These are phyloP conservation scores for Rhododendron vialii DNA, from an alignment of 148 eudicot species.

Conservation along the genomic window DNA sequence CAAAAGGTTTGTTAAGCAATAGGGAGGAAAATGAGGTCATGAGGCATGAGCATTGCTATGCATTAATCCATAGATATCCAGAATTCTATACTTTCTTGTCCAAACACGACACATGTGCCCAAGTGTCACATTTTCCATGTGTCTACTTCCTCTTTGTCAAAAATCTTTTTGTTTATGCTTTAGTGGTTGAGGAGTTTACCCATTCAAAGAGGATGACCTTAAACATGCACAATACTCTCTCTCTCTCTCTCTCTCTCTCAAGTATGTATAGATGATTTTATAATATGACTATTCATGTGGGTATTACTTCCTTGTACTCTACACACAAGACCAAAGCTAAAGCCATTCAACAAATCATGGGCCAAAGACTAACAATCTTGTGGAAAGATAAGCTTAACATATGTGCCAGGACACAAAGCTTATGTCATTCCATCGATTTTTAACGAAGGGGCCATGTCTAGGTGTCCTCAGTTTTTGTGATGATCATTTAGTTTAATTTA, in stretches of 20 bases:
- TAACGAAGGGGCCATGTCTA: conserved; percentile 11
- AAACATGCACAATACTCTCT: background rate
- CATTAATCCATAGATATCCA: background rate
- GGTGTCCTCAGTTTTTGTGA: conserved; percentile 11
- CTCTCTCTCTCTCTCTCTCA: no score
- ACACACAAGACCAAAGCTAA: conserved; percentile 11
- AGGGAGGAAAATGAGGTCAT: background rate
- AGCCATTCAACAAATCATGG: conserved; percentile 14
- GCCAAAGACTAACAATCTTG: conserved; percentile 7
- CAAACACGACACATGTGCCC: conserved; percentile 13
- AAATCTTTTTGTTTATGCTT: background rate
- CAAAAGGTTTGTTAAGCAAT: no score
- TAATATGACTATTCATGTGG: background rate
- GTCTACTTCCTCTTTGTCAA: background rate
- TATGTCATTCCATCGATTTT: conserved; percentile 1
- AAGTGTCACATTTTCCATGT: conserved; percentile 18
- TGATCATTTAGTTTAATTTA: background rate
- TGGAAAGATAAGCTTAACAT: conserved; percentile 12
- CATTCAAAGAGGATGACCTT: background rate
- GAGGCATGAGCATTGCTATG: background rate
- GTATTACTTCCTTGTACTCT: conserved; percentile 7
- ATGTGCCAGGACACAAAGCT: background rate
- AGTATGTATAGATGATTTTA: background rate
- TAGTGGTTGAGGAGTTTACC: conserved; percentile 5
- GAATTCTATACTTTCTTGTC: background rate